These are phyloP conservation scores for Albugo candida DNA, from an alignment of 352 stramenopile species.

Conservation along the genomic window DNA sequence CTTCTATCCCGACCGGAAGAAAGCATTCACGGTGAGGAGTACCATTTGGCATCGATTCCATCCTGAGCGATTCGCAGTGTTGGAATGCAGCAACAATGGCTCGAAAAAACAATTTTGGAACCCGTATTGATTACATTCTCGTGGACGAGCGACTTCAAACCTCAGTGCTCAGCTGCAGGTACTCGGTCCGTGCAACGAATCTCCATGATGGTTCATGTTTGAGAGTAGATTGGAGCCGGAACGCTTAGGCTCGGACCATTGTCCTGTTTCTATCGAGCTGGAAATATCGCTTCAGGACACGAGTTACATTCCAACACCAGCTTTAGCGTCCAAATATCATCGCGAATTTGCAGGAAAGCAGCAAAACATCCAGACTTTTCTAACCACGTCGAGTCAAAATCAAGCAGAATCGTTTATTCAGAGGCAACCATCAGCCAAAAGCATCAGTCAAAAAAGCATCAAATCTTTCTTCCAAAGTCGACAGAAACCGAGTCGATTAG, in stretches of 20 bases:
- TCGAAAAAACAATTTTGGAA: conserved; percentile 80
- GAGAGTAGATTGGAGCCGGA: conserved; percentile 25
- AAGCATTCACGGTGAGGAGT: conserved; percentile 56
- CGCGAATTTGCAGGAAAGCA: conserved; percentile 60
- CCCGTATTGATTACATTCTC: conserved; percentile 83
- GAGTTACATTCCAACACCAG: conserved; percentile 10
- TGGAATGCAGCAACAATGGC: conserved; percentile 75
- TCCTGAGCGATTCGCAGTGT: conserved; percentile 19
- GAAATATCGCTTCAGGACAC: conserved; percentile 12
- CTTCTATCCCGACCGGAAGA: conserved; percentile 43
- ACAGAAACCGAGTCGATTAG: no score
- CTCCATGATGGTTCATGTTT: conserved; percentile 15
- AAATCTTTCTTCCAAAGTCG: conserved; percentile 16
- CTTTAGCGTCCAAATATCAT: conserved; percentile 49
- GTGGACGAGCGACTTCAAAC: conserved; percentile 20
- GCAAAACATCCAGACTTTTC: conserved; percentile 14
- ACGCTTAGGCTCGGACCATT: conserved; percentile 58
- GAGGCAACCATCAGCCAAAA: background rate
- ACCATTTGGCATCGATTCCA: background rate
- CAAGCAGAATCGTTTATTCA: background rate
- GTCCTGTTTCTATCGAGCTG: conserved; percentile 33
- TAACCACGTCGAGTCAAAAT: background rate
- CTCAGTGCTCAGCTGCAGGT: background rate
- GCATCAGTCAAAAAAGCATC: conserved; percentile 9
- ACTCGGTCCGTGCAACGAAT: background rate